Percentiles rank a stretch among this genome's conserved stretches.
These are phyloP conservation scores for Ormosia semicastrata DNA, from an alignment of 306 rosid species.

Conservation along the genomic window DNA sequence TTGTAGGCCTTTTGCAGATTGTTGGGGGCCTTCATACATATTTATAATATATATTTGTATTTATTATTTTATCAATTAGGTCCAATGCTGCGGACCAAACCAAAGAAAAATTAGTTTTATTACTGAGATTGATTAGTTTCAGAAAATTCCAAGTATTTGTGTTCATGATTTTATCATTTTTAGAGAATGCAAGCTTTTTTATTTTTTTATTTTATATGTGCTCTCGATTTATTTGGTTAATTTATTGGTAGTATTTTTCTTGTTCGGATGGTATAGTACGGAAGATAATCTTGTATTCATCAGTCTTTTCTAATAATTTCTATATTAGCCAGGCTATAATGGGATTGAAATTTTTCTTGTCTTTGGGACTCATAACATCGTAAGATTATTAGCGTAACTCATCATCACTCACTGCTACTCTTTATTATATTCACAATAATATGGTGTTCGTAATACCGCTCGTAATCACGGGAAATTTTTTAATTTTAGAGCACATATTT, in stretches of 20 bases:
- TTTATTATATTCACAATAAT: too few relatives aligned
- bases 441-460: too few relatives aligned
- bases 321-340: neutral
- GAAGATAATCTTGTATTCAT: neutral
- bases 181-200: neutral
- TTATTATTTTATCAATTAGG: constrained; percentile 22
- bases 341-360: neutral
- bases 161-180: constrained; percentile 3
- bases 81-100: constrained; percentile 30
- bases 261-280: neutral
- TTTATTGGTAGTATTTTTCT: neutral
- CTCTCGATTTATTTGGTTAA: neutral
- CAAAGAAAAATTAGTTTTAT: constrained; percentile 3
- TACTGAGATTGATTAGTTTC: constrained; percentile 9
- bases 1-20: constrained; percentile 28
- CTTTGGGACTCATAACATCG: too few relatives aligned
- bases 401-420: too few relatives aligned
- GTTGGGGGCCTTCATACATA: constrained; percentile 28
- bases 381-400: too few relatives aligned
- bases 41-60: constrained; percentile 17
- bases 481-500: too few relatives aligned
- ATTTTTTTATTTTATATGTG: neutral
- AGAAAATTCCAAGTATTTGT: neutral
- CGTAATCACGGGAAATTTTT: too few relatives aligned
- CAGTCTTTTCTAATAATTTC: neutral